These are phyloP conservation scores for Endoconidiophora polonica DNA, from an alignment of 2,329 filamentous ascomycete genomes.

Conservation along the genomic window DNA sequence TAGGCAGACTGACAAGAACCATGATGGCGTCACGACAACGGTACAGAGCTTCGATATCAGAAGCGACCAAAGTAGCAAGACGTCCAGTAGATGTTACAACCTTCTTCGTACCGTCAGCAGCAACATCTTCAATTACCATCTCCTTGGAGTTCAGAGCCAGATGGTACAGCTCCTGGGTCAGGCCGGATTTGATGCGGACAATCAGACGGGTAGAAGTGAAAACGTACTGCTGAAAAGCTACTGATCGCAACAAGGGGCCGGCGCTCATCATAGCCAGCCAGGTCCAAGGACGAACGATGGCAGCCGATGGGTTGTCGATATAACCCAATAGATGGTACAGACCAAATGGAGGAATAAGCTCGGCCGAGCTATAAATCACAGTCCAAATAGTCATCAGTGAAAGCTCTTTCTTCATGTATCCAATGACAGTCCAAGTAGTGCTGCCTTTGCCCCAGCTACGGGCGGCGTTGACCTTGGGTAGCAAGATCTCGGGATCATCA, in stretches of 20 bases:
- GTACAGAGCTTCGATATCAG: slow-evolving; percentile 39
- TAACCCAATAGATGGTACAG: slow-evolving; percentile 35
- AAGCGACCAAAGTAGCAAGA: slow-evolving; percentile 40
- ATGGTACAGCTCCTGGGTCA: slow-evolving; percentile 42
- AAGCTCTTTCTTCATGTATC: slow-evolving; percentile 27
- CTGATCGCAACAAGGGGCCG: slow-evolving; percentile 28
- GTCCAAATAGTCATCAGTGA: slow-evolving; percentile 29
- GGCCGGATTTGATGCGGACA: slow-evolving; percentile 35
- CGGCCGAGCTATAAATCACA: slow-evolving; percentile 23
- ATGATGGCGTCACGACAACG: slow-evolving; percentile 34
- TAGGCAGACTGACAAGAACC: slow-evolving; percentile 27
- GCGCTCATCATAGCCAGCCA: slow-evolving; percentile 38
- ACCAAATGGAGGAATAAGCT: slow-evolving; percentile 35
- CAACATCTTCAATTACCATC: slow-evolving; percentile 31
- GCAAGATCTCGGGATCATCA: slow-evolving; percentile 33
- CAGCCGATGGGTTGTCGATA: slow-evolving; percentile 26
- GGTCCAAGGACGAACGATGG: slow-evolving; percentile 31
- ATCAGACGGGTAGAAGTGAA: slow-evolving; percentile 36
- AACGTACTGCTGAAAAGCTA: slow-evolving; percentile 39
- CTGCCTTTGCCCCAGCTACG: slow-evolving; percentile 24
- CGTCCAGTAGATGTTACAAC: slow-evolving; percentile 31
- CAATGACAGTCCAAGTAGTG: slow-evolving; percentile 29
- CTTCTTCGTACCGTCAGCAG: slow-evolving; percentile 14
- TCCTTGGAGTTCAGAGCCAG: slow-evolving; percentile 39
- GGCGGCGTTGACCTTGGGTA: slow-evolving; percentile 27